Percentiles rank a stretch among this genome's conserved stretches.
phyloP scores from a whole-genome alignment of 441 rosid species.

The Adansonia grandidieri region DNA sequence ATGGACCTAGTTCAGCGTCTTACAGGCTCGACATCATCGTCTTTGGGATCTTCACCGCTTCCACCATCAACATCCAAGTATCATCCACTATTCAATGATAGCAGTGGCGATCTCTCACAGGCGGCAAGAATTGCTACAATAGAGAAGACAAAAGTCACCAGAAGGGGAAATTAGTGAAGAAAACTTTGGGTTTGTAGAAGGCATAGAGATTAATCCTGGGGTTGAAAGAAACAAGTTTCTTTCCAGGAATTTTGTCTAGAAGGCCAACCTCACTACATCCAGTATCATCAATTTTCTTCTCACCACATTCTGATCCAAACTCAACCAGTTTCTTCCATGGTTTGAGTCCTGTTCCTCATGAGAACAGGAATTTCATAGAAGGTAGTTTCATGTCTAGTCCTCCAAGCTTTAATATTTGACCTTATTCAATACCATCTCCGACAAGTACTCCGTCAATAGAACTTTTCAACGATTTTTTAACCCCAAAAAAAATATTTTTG shows the following conservation, averaged over 20 bases:
- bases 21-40: slow-evolving; percentile 55
- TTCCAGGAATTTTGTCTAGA: background rate
- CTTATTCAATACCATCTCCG: background rate
- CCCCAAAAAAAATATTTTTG: slow-evolving; percentile 26
- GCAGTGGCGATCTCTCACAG: slow-evolving; percentile 38
- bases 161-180: slow-evolving; percentile 25
- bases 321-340: slow-evolving; percentile 59
- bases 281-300: slow-evolving; percentile 67
- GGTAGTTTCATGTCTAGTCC: slow-evolving; percentile 45
- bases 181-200: slow-evolving; percentile 43
- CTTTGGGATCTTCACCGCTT: slow-evolving; percentile 20
- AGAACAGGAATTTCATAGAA: slow-evolving; percentile 53
- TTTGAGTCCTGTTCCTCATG: slow-evolving; percentile 60
- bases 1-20: slow-evolving; percentile 71
- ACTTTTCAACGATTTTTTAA: slow-evolving; percentile 38
- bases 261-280: slow-evolving; percentile 49
- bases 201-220: background rate
- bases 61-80: background rate
- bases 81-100: slow-evolving; percentile 31
- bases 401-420: background rate
- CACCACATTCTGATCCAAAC: slow-evolving; percentile 57
- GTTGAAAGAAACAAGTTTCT: slow-evolving; percentile 7
- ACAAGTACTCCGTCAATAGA: slow-evolving; percentile 4
- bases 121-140: slow-evolving; percentile 47
- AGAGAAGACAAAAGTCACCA: slow-evolving; percentile 54